Base-by-base conservation (phyloP, 352 stramenopile species). In the Globisporangium splendens region DNA sequence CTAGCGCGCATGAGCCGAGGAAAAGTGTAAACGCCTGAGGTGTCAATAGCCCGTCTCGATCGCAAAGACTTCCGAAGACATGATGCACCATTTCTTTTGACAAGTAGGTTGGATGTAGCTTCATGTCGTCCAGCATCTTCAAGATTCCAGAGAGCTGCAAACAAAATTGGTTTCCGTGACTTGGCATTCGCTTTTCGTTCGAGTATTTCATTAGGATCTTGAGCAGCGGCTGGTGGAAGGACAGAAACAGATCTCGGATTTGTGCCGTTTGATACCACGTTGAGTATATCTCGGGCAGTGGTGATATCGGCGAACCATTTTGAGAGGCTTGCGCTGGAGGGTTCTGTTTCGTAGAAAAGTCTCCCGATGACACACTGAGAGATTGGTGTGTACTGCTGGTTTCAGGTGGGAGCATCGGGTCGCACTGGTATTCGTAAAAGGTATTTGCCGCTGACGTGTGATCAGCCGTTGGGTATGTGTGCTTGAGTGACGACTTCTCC, bases 401-500 rank as follows among this genome's bases (percentile, higher is more conserved):
- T 42, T 81, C 70, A 10, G 69, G 69, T n/a, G 77, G 77, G 44
- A 81, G 58, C 48, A 86, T 59, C 11, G 79, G 75, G 41, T 84
- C 79, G 43, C 77, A 87, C 61, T 87, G 78, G 42, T 88, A 88
- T 46, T 88, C 78, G 11, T 77, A 65, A 48, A 79, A 86, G 18
- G 74, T 75, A n/a, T 63, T 65, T 12, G 62, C 44, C 17, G 56
- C 57, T 5, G 28, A 58, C 42, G 51, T 52, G 51, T 43, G 53
- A 17, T 78, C 74, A 1, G 67, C 73, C 15, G 65, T 31, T 17
- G 73, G 68, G 46, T 89, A 91, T 20, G 78, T 75, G 61, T 88
- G 77, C 48, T 89, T 91, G 20, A 89, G 66, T 18, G 77, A 85
- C n/a, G 79, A 62, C 51, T 91, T 89, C 50, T 90, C 82, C 77